phyloP scores from a whole-genome alignment of 2,329 filamentous ascomycete species.

The Lecanicillium sp. region DNA sequence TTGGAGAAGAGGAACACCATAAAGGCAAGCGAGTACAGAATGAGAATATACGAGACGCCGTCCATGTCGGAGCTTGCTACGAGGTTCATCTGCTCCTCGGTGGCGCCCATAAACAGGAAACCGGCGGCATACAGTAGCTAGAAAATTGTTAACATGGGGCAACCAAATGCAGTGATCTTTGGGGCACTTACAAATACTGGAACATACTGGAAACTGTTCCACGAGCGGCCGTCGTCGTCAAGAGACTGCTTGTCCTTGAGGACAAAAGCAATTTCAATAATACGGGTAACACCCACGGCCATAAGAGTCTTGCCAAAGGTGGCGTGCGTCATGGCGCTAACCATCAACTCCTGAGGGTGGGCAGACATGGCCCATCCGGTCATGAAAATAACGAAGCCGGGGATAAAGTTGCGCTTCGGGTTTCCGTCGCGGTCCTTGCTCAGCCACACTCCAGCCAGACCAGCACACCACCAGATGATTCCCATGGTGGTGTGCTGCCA shows the following conservation, averaged over 20 bases:
- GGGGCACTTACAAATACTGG: conserved; percentile 50
- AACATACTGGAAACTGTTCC: conserved; percentile 53
- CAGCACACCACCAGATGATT: conserved; percentile 96
- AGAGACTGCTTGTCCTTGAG: conserved; percentile 63
- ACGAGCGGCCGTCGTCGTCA: conserved; percentile 59
- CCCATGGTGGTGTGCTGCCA: conserved; percentile 99
- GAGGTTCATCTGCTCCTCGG: conserved; percentile 88
- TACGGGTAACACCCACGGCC: conserved; percentile 74
- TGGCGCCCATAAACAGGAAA: conserved; percentile 96
- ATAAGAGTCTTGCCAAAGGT: conserved; percentile 95
- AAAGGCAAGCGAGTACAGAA: conserved; percentile 85
- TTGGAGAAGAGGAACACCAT: conserved; percentile 86
- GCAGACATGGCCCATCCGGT: conserved; percentile 95
- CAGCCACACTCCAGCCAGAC: conserved; percentile 85
- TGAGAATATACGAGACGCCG: conserved; percentile 86
- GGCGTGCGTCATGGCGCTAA: conserved; percentile 81
- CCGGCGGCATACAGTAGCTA: conserved; percentile 86
- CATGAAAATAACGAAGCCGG: conserved; percentile 80
- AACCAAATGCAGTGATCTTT: not conserved
- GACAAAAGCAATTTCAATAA: conserved; percentile 88
- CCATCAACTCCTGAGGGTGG: conserved; percentile 75
- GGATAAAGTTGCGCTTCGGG: conserved; percentile 88
- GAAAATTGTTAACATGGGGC: conserved; percentile 8
- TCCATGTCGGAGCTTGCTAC: conserved; percentile 68
- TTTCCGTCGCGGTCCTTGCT: conserved; percentile 74